These are phyloP conservation scores for Mycena indigotica DNA, from an alignment of 768 basidiomycete species.

Conservation along the genomic window DNA sequence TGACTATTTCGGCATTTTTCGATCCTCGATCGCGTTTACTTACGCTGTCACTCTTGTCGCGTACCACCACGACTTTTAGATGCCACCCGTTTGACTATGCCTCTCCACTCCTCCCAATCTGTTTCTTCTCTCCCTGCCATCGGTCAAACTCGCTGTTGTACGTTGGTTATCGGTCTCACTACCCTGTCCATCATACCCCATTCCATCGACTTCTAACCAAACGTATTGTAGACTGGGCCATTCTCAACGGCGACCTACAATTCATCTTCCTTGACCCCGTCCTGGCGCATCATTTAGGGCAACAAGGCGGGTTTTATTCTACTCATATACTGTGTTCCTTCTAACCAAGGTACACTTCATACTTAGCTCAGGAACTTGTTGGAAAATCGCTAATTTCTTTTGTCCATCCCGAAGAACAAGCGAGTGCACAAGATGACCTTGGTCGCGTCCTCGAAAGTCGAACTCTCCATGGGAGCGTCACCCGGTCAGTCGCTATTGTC, in stretches of 20 bases:
- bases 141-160: conserved; percentile 78
- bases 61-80: conserved; percentile 11
- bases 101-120: conserved; percentile 39
- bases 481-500: conserved; percentile 47
- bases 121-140: conserved; percentile 51
- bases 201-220: conserved; percentile 8
- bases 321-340: too few species aligned
- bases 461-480: conserved; percentile 82
- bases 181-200: too few species aligned
- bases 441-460: conserved; percentile 71
- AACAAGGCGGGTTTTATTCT: conserved; percentile 48
- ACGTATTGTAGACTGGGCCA: conserved; percentile 67
- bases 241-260: conserved; percentile 72
- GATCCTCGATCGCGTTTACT: background rate
- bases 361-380: conserved; percentile 63
- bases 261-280: conserved; percentile 88
- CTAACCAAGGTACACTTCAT: too few species aligned
- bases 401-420: conserved; percentile 84
- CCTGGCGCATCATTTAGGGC: conserved; percentile 67
- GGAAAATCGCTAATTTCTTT: conserved; percentile 74
- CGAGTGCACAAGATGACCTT: conserved; percentile 73
- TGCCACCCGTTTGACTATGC: conserved; percentile 30
- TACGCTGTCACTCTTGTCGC: background rate
- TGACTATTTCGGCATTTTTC: background rate
- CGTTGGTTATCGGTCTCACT: conserved; percentile 40